phyloP scores from a whole-genome alignment of 2,329 filamentous ascomycete genomes.

The Meredithiella fracta region DNA sequence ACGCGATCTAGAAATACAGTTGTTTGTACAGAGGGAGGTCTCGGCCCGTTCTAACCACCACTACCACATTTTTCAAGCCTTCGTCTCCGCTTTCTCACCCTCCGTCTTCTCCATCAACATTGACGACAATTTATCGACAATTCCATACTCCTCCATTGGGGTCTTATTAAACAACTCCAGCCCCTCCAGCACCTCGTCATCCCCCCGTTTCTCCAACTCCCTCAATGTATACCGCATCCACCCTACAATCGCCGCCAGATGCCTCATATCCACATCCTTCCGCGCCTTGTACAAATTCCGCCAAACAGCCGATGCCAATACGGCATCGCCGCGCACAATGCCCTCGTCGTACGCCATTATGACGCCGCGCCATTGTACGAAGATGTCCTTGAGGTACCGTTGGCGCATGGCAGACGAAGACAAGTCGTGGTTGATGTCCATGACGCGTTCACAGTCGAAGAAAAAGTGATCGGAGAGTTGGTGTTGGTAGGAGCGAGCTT shows the following conservation, averaged over 20 bases:
- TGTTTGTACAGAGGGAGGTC: constrained; percentile 1
- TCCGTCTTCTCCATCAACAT: constrained; percentile 12
- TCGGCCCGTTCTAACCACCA: background rate
- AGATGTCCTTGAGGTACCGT: constrained; percentile 70
- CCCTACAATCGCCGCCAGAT: constrained; percentile 36
- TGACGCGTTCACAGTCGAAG: constrained; percentile 69
- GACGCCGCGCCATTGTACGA: constrained; percentile 79
- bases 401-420: constrained; percentile 41
- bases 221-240: constrained; percentile 37
- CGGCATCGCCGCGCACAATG: constrained; percentile 56
- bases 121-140: constrained; percentile 9
- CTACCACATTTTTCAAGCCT: background rate
- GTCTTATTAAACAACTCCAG: constrained; percentile 29
- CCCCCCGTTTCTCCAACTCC: constrained; percentile 33
- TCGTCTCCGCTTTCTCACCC: constrained; percentile 1
- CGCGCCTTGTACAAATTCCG: constrained; percentile 73
- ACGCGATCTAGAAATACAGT: constrained; percentile 7
- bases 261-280: constrained; percentile 32
- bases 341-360: constrained; percentile 76
- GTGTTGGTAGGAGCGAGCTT: constrained; percentile 64
- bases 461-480: constrained; percentile 93
- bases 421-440: constrained; percentile 65
- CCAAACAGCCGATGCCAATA: constrained; percentile 74
- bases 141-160: constrained; percentile 12
- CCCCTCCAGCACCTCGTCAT: constrained; percentile 26